A percentile compares a stretch with the other conserved stretches of the same genome.
phyloP scores from a whole-genome alignment of 495 filamentous ascomycete species.

The Cenococcum geophilum region DNA sequence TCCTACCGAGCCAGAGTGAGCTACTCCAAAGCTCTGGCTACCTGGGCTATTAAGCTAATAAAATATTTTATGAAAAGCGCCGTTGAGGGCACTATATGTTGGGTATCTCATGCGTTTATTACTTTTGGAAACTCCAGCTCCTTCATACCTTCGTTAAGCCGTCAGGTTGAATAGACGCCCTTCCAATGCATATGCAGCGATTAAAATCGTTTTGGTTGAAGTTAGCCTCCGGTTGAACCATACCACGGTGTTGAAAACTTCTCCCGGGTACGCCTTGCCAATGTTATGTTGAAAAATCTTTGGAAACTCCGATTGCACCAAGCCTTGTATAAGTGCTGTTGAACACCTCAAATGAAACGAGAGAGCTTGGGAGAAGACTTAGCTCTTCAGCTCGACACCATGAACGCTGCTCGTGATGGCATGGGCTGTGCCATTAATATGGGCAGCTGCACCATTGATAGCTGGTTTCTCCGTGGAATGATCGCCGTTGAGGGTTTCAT shows the following conservation, averaged over 20 bases:
- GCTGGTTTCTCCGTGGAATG: neutral
- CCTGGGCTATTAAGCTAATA: neutral
- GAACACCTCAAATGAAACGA: conserved; percentile 6
- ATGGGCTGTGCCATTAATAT: neutral
- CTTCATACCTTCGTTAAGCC: conserved; percentile 13
- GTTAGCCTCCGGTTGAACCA: neutral
- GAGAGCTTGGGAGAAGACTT: conserved; percentile 1
- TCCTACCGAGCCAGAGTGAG: too few relatives aligned
- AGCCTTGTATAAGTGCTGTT: neutral
- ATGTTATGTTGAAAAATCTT: neutral
- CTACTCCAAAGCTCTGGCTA: too few relatives aligned
- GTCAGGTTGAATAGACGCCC: conserved; percentile 34
- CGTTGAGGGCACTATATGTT: conserved; percentile 17
- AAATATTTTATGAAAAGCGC: conserved; percentile 7
- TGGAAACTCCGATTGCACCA: neutral
- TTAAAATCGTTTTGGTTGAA: neutral
- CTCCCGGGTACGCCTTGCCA: too few relatives aligned
- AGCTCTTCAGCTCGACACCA: conserved; percentile 14
- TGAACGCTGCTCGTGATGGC: conserved; percentile 21
- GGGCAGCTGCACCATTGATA: conserved; percentile 3
- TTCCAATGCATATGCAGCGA: conserved; percentile 15
- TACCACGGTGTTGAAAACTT: conserved; percentile 18
- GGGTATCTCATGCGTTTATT: conserved; percentile 12
- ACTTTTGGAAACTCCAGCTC: neutral
- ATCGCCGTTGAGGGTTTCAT: neutral